A percentile compares a stretch with the other conserved stretches of the same genome.
Conservation (phyloP, 768 basidiomycete species). For the Leucocoprinus leucothites region DNA sequence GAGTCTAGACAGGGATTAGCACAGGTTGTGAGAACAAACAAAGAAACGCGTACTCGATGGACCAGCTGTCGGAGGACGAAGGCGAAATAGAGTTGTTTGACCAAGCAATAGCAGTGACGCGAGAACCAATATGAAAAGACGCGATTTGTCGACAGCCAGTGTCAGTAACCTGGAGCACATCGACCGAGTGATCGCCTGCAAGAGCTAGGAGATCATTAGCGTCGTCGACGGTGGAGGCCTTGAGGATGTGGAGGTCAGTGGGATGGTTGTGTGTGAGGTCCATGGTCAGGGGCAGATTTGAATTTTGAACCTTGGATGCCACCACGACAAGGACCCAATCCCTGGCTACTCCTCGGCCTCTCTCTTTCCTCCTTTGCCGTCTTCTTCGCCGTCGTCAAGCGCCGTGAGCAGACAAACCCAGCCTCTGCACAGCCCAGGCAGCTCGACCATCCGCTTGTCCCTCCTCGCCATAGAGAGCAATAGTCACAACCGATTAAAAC, state of each 20-base stretch:
- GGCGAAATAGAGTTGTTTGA: slow-evolving; percentile 70
- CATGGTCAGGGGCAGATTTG: slow-evolving; percentile 30
- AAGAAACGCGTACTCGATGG: slow-evolving; percentile 55
- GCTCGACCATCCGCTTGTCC: slow-evolving; percentile 63
- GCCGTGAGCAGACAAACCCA: slow-evolving; percentile 54
- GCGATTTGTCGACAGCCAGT: slow-evolving; percentile 51
- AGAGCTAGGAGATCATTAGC: slow-evolving; percentile 69
- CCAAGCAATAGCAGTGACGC: slow-evolving; percentile 76
- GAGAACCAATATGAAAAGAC: slow-evolving; percentile 69
- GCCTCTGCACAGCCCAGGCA: slow-evolving; percentile 60
- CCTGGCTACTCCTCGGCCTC: slow-evolving; percentile 57
- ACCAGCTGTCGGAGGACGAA: slow-evolving; percentile 60
- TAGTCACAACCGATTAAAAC: too few relatives aligned
- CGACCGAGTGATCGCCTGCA: slow-evolving; percentile 70
- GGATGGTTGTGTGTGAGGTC: slow-evolving; percentile 60
- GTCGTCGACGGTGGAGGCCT: slow-evolving; percentile 62
- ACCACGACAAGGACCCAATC: slow-evolving; percentile 51
- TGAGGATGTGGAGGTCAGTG: slow-evolving; percentile 58
- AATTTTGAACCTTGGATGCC: slow-evolving; percentile 17
- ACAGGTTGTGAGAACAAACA: neutral
- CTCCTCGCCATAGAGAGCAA: slow-evolving; percentile 46
- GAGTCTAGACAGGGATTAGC: slow-evolving; percentile 42
- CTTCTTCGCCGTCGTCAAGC: slow-evolving; percentile 54
- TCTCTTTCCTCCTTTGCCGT: slow-evolving; percentile 51
- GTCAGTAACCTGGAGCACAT: slow-evolving; percentile 56